phyloP scores from a whole-genome alignment of 345 rosid genomes.

The Gossypium arboreum region DNA sequence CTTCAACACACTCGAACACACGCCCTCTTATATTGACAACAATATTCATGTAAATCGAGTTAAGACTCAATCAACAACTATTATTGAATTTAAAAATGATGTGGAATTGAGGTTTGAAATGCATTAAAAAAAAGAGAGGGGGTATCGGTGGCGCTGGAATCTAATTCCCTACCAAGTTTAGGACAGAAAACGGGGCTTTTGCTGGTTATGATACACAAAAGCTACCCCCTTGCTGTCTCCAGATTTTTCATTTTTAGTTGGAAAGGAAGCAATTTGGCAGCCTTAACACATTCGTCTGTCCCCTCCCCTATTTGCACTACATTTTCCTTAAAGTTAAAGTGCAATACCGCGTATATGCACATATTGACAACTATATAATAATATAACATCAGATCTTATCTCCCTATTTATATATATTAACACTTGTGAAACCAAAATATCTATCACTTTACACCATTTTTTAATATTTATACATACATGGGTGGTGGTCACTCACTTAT shows the following conservation, averaged over 20 bases:
- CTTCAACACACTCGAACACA: too few species aligned
- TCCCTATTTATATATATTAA: too few species aligned
- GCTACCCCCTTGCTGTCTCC: slow-evolving; percentile 12
- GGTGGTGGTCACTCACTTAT: too few species aligned
- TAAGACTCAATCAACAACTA: too few species aligned
- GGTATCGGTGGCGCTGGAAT: slow-evolving; percentile 30
- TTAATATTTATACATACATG: too few species aligned
- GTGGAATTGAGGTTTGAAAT: background rate
- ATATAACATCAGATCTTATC: background rate
- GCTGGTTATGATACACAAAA: slow-evolving; percentile 32
- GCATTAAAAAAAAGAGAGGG: too few species aligned
- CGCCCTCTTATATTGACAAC: too few species aligned
- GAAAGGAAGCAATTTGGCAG: slow-evolving; percentile 27
- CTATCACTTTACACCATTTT: too few species aligned
- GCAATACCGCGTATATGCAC: slow-evolving; percentile 10
- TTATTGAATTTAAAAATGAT: background rate
- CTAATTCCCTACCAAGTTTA: slow-evolving; percentile 30
- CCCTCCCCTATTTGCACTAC: background rate
- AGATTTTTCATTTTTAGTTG: slow-evolving; percentile 19
- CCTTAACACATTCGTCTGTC: slow-evolving; percentile 17
- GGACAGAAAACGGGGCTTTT: slow-evolving; percentile 18
- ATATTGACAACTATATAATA: background rate
- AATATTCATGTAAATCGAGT: too few species aligned
- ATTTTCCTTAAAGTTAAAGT: background rate
- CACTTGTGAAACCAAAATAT: too few species aligned